Percentiles rank a stretch among this genome's conserved stretches.
Evolutionary conservation across 2,329 filamentous ascomycete genomes (phyloP).

Genomic region (Colletotrichum tanaceti): DNA sequence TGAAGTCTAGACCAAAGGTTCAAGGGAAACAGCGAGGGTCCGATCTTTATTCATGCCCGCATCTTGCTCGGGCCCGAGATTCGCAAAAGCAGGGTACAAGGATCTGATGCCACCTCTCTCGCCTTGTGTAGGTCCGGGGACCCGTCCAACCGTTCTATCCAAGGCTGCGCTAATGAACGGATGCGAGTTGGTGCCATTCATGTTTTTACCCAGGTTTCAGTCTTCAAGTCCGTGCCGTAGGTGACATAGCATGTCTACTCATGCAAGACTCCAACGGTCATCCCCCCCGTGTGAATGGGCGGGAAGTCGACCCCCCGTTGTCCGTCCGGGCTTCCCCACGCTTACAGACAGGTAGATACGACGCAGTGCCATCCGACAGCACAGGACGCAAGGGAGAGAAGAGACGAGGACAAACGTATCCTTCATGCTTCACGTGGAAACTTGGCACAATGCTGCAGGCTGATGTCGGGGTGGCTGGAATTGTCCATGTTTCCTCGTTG

Average conservation of each 20-base stretch:
- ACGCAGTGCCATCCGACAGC: constrained; percentile 24
- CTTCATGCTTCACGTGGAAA: constrained; percentile 10
- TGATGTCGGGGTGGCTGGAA: constrained; percentile 15
- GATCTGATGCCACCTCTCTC: neutral
- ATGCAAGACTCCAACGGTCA: constrained; percentile 17
- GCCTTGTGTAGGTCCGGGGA: constrained; percentile 15
- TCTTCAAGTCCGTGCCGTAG: constrained; percentile 32
- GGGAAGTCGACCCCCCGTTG: constrained; percentile 25
- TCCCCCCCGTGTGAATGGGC: constrained; percentile 8
- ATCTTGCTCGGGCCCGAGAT: constrained; percentile 20
- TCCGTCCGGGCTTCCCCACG: constrained; percentile 39
- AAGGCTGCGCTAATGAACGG: constrained; percentile 7
- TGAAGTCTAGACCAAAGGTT: neutral
- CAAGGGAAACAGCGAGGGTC: neutral
- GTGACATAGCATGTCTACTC: constrained; percentile 32
- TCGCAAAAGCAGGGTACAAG: constrained; percentile 14
- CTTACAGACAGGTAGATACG: constrained; percentile 2
- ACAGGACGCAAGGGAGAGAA: constrained; percentile 11
- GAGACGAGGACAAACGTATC: constrained; percentile 14
- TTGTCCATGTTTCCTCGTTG: constrained; percentile 13
- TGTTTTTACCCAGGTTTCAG: constrained; percentile 36
- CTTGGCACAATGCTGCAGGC: neutral
- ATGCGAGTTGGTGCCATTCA: constrained; percentile 19
- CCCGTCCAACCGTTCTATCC: constrained; percentile 21
- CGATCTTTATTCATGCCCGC: constrained; percentile 21